phyloP scores from a whole-genome alignment of 768 basidiomycete species.

The Mrakia gelida region DNA sequence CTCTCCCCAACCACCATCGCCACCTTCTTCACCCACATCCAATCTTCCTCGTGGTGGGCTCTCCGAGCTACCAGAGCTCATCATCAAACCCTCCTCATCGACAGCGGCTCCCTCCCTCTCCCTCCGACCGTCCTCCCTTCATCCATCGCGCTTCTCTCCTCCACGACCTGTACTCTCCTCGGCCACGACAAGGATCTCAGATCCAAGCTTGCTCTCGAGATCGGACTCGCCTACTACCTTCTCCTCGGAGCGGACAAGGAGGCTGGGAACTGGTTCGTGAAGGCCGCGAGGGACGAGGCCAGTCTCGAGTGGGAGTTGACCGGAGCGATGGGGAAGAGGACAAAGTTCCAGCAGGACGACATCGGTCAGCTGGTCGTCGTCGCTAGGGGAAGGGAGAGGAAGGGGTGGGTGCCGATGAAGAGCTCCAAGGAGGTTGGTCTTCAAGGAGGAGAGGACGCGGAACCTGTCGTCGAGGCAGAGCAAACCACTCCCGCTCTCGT shows the following conservation, averaged over 20 bases:
- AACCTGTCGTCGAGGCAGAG: constrained; percentile 13
- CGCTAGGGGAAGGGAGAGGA: constrained; percentile 68
- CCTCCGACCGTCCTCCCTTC: constrained; percentile 44
- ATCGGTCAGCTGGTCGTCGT: constrained; percentile 86
- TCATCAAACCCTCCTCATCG: constrained; percentile 53
- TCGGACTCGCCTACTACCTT: constrained; percentile 74
- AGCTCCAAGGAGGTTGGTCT: constrained; percentile 25
- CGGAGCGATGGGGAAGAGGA: constrained; percentile 86
- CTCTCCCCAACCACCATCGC: constrained; percentile 36
- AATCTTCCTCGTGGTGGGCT: constrained; percentile 56
- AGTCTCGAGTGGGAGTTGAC: constrained; percentile 84
- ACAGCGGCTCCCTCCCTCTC: constrained; percentile 75
- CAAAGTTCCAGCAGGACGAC: constrained; percentile 83
- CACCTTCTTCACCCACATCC: not conserved
- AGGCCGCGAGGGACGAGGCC: constrained; percentile 64
- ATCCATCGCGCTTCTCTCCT: constrained; percentile 42
- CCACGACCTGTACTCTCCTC: not conserved
- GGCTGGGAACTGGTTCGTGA: constrained; percentile 71
- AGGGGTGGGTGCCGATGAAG: constrained; percentile 39
- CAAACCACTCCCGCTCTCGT: constrained; percentile 7
- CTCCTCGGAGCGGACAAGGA: constrained; percentile 58
- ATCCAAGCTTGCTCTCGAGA: constrained; percentile 66
- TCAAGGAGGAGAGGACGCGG: constrained; percentile 5
- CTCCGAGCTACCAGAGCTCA: constrained; percentile 52
- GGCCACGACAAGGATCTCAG: constrained; percentile 45